phyloP scores from a whole-genome alignment of 1,284 basidiomycete species.

The Xanthoconium separans region DNA sequence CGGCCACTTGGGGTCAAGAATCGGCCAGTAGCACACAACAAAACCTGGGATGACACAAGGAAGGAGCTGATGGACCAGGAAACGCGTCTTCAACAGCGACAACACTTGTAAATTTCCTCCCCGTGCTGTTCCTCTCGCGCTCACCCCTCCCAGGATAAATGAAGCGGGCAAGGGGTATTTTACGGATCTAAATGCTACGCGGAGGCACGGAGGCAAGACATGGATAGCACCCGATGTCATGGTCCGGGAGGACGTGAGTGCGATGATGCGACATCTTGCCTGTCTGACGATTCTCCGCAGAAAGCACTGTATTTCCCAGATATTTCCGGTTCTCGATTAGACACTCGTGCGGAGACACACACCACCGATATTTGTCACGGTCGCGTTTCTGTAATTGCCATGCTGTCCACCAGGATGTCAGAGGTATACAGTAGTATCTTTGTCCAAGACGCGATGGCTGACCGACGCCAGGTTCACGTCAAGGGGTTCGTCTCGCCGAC shows the following conservation, averaged over 20 bases:
- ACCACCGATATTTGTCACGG: slow-evolving; percentile 79
- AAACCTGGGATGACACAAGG: slow-evolving; percentile 66
- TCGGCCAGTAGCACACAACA: slow-evolving; percentile 65
- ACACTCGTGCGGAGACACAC: slow-evolving; percentile 57
- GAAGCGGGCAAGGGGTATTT: slow-evolving; percentile 90
- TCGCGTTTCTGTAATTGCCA: slow-evolving; percentile 76
- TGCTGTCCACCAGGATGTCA: slow-evolving; percentile 83
- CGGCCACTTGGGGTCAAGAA: slow-evolving; percentile 68
- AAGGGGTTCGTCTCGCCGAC: slow-evolving; percentile 71
- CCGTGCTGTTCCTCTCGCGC: not conserved
- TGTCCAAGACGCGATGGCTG: slow-evolving; percentile 4
- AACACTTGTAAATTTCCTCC: slow-evolving; percentile 63
- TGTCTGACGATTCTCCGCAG: slow-evolving; percentile 40
- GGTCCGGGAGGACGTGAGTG: slow-evolving; percentile 80
- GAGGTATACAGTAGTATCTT: slow-evolving; percentile 55
- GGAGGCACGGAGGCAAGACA: slow-evolving; percentile 87
- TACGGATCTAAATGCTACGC: slow-evolving; percentile 82
- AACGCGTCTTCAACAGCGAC: slow-evolving; percentile 67
- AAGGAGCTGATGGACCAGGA: slow-evolving; percentile 75
- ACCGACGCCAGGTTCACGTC: slow-evolving; percentile 67
- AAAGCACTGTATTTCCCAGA: slow-evolving; percentile 91
- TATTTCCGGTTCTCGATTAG: slow-evolving; percentile 72
- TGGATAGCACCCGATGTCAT: slow-evolving; percentile 92
- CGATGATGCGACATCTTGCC: not conserved
- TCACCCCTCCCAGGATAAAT: slow-evolving; percentile 59